Conservation (phyloP, 164 flowering plant genomes). For the Stephania cephalantha region DNA sequence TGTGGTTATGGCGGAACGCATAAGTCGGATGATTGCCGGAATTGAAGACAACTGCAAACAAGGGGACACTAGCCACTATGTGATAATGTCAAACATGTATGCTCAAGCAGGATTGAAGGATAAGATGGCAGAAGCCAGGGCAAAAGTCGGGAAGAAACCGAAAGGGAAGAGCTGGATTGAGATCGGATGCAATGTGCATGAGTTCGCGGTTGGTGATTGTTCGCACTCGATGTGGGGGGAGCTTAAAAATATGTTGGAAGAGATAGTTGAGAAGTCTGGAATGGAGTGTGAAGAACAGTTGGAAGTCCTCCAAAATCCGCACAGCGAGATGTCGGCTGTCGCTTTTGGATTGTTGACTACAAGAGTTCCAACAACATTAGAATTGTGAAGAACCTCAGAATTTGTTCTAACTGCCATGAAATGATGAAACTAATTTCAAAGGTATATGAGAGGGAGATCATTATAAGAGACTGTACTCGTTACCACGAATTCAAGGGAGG, state of each 20-base stretch:
- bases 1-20: conserved; percentile 12
- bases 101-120: conserved; percentile 14
- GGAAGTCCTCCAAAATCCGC: neutral
- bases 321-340: conserved; percentile 25
- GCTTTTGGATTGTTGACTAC: conserved; percentile 20
- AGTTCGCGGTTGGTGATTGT: conserved; percentile 16
- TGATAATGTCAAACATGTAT: conserved; percentile 19
- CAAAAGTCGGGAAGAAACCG: conserved; percentile 21
- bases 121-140: conserved; percentile 21
- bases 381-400: conserved; percentile 21
- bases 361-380: conserved; percentile 10
- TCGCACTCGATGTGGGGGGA: conserved; percentile 18
- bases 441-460: conserved; percentile 15
- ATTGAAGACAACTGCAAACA: neutral
- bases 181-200: conserved; percentile 19
- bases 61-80: conserved; percentile 18
- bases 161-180: conserved; percentile 16
- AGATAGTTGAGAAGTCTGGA: conserved; percentile 8
- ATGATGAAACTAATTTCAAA: conserved; percentile 19
- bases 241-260: conserved; percentile 20
- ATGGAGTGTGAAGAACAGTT: neutral
- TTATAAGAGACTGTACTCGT: conserved; percentile 22
- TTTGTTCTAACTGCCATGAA: conserved; percentile 20
- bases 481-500: conserved; percentile 22
- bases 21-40: neutral